Evolutionary conservation across 768 basidiomycete species (phyloP).

Genomic region (Boletus subcaerulescens): DNA sequence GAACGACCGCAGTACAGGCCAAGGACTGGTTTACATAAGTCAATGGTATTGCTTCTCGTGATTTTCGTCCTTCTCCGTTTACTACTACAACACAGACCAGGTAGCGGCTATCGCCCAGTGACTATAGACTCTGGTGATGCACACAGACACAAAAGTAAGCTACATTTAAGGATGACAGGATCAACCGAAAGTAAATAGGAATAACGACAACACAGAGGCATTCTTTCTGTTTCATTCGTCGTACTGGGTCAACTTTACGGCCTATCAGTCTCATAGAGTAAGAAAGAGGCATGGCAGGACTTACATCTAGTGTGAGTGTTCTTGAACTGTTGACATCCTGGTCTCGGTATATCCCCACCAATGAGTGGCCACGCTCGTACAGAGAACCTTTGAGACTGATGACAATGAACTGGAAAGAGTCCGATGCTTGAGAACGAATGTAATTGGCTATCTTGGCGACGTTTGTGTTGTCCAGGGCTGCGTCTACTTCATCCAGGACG

Average conservation of each 20-base stretch:
- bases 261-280: slow-evolving; percentile 5
- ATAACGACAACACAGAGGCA: slow-evolving; percentile 14
- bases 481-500: slow-evolving; percentile 97
- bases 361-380: slow-evolving; percentile 84
- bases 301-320: slow-evolving; percentile 88
- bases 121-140: too few species aligned
- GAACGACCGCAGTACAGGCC: not conserved
- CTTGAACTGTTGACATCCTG: slow-evolving; percentile 92
- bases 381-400: slow-evolving; percentile 95
- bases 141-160: too few species aligned
- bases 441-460: slow-evolving; percentile 95
- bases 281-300: not conserved
- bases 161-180: not conserved
- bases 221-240: slow-evolving; percentile 20
- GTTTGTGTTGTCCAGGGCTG: slow-evolving; percentile 98
- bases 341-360: slow-evolving; percentile 93
- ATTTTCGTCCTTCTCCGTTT: too few species aligned
- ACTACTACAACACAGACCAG: too few species aligned
- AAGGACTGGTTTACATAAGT: slow-evolving; percentile 14
- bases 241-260: slow-evolving; percentile 27
- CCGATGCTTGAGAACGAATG: slow-evolving; percentile 80
- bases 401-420: slow-evolving; percentile 91
- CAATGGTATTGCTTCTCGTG: too few species aligned
- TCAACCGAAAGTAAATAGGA: slow-evolving; percentile 23
- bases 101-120: too few species aligned